Conservation (phyloP, 202 grass and related monocot genomes). For the Carex sylvatica region DNA sequence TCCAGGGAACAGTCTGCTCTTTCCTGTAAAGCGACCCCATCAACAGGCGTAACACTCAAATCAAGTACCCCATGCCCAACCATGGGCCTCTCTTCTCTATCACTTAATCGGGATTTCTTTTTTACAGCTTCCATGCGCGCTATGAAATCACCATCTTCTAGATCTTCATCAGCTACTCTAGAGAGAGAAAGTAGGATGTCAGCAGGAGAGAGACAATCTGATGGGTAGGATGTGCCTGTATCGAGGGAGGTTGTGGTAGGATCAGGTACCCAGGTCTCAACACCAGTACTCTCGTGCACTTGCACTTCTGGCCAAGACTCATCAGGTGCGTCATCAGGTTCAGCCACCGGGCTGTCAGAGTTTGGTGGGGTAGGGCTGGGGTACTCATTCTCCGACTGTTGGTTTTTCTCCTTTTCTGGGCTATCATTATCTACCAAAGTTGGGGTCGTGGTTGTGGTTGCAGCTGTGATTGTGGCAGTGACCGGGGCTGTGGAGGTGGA, state of each 20-base stretch:
- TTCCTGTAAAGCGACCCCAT: conserved; percentile 6
- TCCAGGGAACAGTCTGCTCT: not conserved
- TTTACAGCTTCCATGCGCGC: conserved; percentile 15
- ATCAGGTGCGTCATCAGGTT: conserved; percentile 10
- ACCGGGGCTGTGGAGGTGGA: not conserved
- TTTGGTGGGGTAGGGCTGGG: conserved; percentile 38
- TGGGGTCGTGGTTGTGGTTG: not conserved
- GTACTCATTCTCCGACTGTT: conserved; percentile 31
- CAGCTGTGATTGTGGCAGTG: not conserved
- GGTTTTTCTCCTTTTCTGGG: conserved; percentile 30
- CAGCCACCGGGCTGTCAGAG: conserved; percentile 18
- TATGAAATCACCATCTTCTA: conserved; percentile 27
- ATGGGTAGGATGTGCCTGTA: conserved; percentile 20
- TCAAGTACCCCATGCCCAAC: conserved; percentile 15
- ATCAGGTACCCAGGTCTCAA: conserved; percentile 27
- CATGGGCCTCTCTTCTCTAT: conserved; percentile 9
- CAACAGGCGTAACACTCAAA: conserved; percentile 22
- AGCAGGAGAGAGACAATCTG: conserved; percentile 17
- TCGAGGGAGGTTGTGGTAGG: conserved; percentile 15
- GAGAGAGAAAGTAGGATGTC: conserved; percentile 19
- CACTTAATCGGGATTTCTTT: conserved; percentile 28
- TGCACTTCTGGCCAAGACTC: conserved; percentile 33
- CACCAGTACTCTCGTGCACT: conserved; percentile 14
- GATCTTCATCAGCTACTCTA: conserved; percentile 21
- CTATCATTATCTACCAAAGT: not conserved